A percentile compares a stretch with the other conserved stretches of the same genome.
Conservation (phyloP, 2,329 filamentous ascomycete species). For the Chaetomium strumarium region DNA sequence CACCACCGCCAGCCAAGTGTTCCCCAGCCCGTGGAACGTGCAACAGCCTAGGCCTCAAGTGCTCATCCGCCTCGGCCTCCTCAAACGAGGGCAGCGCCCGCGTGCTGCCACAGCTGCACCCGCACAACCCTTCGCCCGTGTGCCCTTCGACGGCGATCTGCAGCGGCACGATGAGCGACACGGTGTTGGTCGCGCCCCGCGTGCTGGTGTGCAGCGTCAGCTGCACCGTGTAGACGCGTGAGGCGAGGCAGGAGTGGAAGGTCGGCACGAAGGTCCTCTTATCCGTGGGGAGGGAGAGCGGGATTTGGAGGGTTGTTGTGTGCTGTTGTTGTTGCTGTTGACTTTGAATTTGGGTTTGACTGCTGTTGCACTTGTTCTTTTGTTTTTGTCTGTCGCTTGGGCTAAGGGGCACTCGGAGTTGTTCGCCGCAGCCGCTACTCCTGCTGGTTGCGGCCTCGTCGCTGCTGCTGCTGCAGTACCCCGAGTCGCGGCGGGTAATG, state of each 20-base stretch:
- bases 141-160: conserved; percentile 43
- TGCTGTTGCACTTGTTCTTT: not conserved
- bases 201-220: conserved; percentile 36
- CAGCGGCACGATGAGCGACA: conserved; percentile 44
- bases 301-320: conserved; percentile 40
- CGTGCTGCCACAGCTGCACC: not conserved
- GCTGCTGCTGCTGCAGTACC: conserved; percentile 37
- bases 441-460: not conserved
- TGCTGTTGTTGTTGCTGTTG: not conserved
- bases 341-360: no score
- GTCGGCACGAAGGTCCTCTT: conserved; percentile 50
- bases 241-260: conserved; percentile 53
- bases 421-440: not conserved
- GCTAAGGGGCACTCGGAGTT: not conserved
- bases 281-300: conserved; percentile 41
- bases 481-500: conserved; percentile 44
- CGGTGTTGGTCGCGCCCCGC: conserved; percentile 34
- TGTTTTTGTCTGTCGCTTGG: not conserved
- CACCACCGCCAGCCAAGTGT: not conserved
- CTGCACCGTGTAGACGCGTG: conserved; percentile 49
- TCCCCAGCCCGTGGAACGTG: conserved; percentile 31
- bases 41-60: conserved; percentile 39
- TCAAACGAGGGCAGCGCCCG: conserved; percentile 44
- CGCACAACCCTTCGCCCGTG: not conserved
- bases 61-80: conserved; percentile 39